Conservation (phyloP, 257 asterid species). For the Nicotiana knightiana region DNA sequence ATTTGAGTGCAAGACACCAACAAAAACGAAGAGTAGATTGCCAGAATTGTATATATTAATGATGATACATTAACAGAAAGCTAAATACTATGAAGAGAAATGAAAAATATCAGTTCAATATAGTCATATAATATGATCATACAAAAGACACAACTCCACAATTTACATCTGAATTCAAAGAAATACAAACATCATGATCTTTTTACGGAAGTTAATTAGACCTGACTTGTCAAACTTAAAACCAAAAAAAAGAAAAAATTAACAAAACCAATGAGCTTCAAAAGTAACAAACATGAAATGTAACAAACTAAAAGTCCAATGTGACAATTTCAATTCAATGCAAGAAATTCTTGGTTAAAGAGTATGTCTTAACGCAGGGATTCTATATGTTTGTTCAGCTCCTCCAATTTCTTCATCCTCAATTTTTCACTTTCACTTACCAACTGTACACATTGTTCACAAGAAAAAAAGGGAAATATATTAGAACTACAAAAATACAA, state of each 20-base stretch:
- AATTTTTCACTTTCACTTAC: conserved; percentile 77
- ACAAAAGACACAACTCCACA: neutral
- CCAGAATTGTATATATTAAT: too few relatives aligned
- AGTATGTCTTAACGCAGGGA: conserved; percentile 18
- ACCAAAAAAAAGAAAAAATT: neutral
- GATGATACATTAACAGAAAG: neutral
- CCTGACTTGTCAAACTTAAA: conserved; percentile 3
- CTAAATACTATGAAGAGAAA: neutral
- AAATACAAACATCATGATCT: conserved; percentile 4
- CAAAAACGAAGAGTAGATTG: neutral
- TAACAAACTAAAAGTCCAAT: conserved; percentile 1
- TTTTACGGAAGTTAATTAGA: conserved; percentile 4
- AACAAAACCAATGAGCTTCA: neutral
- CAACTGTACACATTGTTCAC: conserved; percentile 36
- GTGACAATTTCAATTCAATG: neutral
- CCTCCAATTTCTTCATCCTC: conserved; percentile 83
- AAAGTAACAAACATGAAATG: neutral
- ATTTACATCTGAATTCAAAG: conserved; percentile 4
- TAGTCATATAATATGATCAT: neutral
- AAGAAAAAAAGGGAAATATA: neutral
- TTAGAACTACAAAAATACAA: neutral
- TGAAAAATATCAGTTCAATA: neutral
- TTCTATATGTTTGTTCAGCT: conserved; percentile 73
- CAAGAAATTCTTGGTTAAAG: conserved; percentile 7
- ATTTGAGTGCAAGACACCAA: neutral